Base-by-base conservation (phyloP, 2,329 filamentous ascomycete species). In the Balansia obtecta region DNA sequence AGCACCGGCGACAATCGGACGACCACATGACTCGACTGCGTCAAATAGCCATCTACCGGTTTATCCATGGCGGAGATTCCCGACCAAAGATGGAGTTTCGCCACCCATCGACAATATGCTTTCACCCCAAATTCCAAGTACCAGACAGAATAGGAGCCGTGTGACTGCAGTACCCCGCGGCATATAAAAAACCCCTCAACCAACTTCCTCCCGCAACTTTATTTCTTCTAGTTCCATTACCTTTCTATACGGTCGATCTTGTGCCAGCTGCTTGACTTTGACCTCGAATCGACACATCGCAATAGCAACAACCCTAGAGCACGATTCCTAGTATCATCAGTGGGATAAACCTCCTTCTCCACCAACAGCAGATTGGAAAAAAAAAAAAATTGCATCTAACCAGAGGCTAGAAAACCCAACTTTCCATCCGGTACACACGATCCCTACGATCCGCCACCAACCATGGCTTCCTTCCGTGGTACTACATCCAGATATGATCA, bases 401-500 rank as follows among this genome's bases (percentile, higher is more conserved):
- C 41, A 30, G 2, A 20, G 40, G 18, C 13, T 22, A 22, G 20
- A 22, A 47, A 50, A 9, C 15, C 48, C n/a, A 39, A 22, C 42
- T 43, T 48, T 48, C 32, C 49, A 57, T 56, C 30, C 53, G 60
- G 63, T 65, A 65, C 55, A 58, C 49, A 20, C 40, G 56, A 53
- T 40, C 49, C 54, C 55, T 53, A 32, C 48, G 51, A 43, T 44
- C 54, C 50, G 52, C 50, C 54, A 52, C 50, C 57, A 56, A 58
- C 52, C 60, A 66, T 68, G 65, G 59, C 59, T 50, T 57, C 64
- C 62, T 67, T 65, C 57, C 52, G 56, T 57, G 59, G 63, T 64
- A 61, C 53, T 54, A 48, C 65, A 59, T 68, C 65, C 65, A 66
- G 56, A 57, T 50, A 59, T 65, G 65, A 66, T 64, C 58, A 61